Conservation (phyloP, 768 basidiomycete species). For the Boletus eberwhitei region DNA sequence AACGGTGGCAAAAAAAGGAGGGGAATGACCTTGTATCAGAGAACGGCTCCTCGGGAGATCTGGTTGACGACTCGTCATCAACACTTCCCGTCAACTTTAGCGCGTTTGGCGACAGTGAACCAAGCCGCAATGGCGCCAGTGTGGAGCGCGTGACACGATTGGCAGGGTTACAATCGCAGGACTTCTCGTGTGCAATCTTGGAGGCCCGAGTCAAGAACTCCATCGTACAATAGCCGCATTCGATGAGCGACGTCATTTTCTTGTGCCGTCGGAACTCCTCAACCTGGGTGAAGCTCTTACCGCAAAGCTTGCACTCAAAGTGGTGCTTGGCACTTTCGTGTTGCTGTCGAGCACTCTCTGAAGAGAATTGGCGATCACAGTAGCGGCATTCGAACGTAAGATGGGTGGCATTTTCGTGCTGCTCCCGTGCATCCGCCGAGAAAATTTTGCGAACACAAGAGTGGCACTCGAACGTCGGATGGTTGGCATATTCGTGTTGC, state of each 20-base stretch:
- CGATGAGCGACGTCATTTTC: background rate
- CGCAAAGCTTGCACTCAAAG: background rate
- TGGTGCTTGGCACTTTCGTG: conserved; percentile 14
- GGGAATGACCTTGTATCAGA: conserved; percentile 16
- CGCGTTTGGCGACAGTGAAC: background rate
- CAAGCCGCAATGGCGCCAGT: background rate
- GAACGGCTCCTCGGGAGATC: conserved; percentile 1
- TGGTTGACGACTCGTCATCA: too few species aligned
- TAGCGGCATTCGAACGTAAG: conserved; percentile 6
- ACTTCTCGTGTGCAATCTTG: conserved; percentile 5
- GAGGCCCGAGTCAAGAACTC: background rate
- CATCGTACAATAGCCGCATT: conserved; percentile 5
- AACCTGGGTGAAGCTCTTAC: background rate
- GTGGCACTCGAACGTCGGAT: background rate
- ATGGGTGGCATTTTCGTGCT: background rate
- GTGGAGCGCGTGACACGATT: background rate
- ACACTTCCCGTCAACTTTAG: too few species aligned
- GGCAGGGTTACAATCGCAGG: conserved; percentile 3
- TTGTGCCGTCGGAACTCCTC: background rate
- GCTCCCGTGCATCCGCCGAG: background rate
- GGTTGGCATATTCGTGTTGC: background rate
- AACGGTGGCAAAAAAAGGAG: background rate
- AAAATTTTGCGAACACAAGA: background rate
- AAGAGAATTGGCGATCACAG: conserved; percentile 8
- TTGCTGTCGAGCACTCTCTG: background rate